Evolutionary conservation across 768 basidiomycete species (phyloP), one percentile per base, ranked within the genome.

Genomic region (Jaapia argillacea): DNA sequence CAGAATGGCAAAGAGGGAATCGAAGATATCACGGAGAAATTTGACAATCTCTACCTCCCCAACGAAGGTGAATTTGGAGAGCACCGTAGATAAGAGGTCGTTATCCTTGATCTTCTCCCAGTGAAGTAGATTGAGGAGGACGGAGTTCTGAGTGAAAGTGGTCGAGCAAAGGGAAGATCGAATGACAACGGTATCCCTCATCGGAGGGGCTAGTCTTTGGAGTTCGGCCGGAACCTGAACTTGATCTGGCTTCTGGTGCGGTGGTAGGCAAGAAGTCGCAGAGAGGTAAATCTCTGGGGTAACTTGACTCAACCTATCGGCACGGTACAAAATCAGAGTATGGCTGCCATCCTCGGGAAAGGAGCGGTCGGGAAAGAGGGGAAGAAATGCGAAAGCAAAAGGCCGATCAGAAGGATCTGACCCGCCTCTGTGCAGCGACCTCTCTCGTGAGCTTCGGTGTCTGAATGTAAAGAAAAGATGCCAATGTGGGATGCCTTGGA

Each of bases 401-500:
- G 90, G 85, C 23, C 75, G 72, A 36, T 93, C 91, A 2, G 65
- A 56, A 3, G 54, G 55, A 23, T 77, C 79, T 3, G 53, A 43
- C 35, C 56, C 52, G 25, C 53, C 43, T 37, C 62, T 61, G 28
- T 64, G 70, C 44, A 59, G 54, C 13, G 61, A 58, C 36, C 74
- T 73, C 40, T 77, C 72, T 37, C 68, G 62, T 10, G 70, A 72
- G 36, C 64, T 66, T 27, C 83, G 81, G 56, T 89, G 82, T 31
- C 87, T 78, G 63, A 97, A 93, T 0, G 89, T 89, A 65, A 98
- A 87, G 71, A 94, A 97, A 12, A 98, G 64, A 57, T 97, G 94
- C 78, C 87, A 92, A 33, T 78, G 72, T 2, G 81, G 79, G 28
- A 81, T 70, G 5, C 76, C 74, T 6, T 79, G 68, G 10, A 69